Conservation (phyloP, 495 filamentous ascomycete species). For the Aspergillus sclerotioniger region DNA sequence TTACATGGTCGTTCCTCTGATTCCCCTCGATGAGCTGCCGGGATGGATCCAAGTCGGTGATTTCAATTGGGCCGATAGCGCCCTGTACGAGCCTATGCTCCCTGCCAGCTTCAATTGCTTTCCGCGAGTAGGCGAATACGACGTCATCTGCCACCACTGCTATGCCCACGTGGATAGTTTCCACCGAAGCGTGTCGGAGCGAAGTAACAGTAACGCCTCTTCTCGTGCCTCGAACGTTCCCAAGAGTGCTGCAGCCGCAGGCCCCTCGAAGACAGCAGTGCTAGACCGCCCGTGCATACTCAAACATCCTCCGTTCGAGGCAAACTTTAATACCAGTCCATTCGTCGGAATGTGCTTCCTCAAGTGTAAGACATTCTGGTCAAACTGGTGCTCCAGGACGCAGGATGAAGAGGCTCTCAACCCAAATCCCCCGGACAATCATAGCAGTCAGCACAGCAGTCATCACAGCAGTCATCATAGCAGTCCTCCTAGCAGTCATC, state of each 20-base stretch:
- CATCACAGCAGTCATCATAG: too few relatives aligned
- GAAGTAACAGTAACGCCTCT: neutral
- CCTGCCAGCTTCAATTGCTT: constrained; percentile 23
- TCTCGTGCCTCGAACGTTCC: neutral
- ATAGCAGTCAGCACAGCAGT: too few relatives aligned
- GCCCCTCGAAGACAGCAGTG: neutral
- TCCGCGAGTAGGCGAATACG: constrained; percentile 37
- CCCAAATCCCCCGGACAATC: too few relatives aligned
- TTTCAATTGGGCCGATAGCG: constrained; percentile 19
- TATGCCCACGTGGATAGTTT: constrained; percentile 25
- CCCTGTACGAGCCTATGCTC: constrained; percentile 20
- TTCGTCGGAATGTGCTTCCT: constrained; percentile 23
- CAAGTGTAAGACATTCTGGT: neutral
- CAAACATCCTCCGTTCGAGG: constrained; percentile 19
- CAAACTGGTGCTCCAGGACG: too few relatives aligned
- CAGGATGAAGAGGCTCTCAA: too few relatives aligned
- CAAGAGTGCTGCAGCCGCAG: neutral
- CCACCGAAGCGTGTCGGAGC: constrained; percentile 32
- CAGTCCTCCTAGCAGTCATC: too few relatives aligned
- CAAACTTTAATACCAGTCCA: constrained; percentile 16
- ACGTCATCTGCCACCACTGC: constrained; percentile 40
- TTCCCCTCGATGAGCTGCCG: constrained; percentile 40
- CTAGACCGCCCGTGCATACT: neutral
- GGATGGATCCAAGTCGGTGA: constrained; percentile 34
- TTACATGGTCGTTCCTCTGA: constrained; percentile 26